phyloP scores from a whole-genome alignment of 2,329 filamentous ascomycete species.

The Paecilomyces dactylethromorphus region DNA sequence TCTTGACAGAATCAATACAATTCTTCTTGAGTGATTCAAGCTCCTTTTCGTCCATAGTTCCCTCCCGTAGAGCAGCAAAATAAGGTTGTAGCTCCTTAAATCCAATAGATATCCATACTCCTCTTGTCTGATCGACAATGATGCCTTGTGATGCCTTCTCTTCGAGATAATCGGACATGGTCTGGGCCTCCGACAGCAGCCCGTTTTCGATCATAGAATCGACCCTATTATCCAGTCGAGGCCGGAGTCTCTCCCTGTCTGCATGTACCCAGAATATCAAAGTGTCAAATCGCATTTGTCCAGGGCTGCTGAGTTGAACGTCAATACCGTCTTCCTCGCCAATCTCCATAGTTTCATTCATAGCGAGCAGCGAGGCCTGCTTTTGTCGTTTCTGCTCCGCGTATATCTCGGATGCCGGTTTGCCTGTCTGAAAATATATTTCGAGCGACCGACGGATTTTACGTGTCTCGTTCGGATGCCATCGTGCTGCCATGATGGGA shows the following conservation, averaged over 20 bases:
- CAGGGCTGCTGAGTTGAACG: constrained; percentile 6
- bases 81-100: constrained; percentile 86
- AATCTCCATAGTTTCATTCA: constrained; percentile 12
- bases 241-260: constrained; percentile 58
- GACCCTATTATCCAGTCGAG: constrained; percentile 68
- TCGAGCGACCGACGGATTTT: constrained; percentile 88
- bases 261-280: constrained; percentile 86
- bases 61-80: constrained; percentile 42
- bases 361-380: constrained; percentile 5
- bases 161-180: constrained; percentile 45
- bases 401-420: constrained; percentile 78
- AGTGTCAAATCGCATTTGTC: constrained; percentile 47
- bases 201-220: constrained; percentile 73
- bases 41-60: constrained; percentile 23
- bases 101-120: constrained; percentile 95
- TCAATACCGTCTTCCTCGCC: constrained; percentile 5
- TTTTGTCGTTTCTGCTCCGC: constrained; percentile 57
- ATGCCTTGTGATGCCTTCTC: constrained; percentile 42
- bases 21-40: constrained; percentile 51
- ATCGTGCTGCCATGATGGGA: constrained; percentile 78
- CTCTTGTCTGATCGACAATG: constrained; percentile 64
- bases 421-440: constrained; percentile 79
- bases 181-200: constrained; percentile 55
- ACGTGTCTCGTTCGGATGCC: constrained; percentile 88
- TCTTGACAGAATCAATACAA: constrained; percentile 69